These are phyloP conservation scores for Fusarium piperis DNA, from an alignment of 2,329 filamentous ascomycete species.

Conservation along the genomic window DNA sequence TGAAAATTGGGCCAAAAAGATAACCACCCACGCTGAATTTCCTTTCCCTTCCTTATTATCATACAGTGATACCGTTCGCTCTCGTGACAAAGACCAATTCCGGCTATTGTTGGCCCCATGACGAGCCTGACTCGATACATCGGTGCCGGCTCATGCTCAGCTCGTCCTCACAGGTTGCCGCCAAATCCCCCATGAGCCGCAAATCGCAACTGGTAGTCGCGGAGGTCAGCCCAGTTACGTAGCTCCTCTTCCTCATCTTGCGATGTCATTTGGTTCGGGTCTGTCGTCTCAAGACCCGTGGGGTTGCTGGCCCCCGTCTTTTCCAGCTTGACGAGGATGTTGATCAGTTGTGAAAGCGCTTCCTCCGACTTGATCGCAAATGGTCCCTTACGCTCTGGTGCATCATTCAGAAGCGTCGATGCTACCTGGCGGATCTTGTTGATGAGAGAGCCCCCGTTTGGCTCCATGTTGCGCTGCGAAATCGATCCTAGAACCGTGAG, in stretches of 20 bases:
- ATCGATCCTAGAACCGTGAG: conserved; percentile 79
- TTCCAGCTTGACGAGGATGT: conserved; percentile 79
- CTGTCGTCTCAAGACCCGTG: conserved; percentile 43
- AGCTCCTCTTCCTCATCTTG: conserved; percentile 81
- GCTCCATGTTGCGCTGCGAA: conserved; percentile 85
- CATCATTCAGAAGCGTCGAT: conserved; percentile 76
- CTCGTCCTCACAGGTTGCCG: conserved; percentile 34
- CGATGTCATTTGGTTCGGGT: conserved; percentile 53
- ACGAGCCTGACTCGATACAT: background rate
- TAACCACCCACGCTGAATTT: background rate
- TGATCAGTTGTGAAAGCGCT: conserved; percentile 76
- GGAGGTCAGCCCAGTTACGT: conserved; percentile 79
- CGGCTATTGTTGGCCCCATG: background rate
- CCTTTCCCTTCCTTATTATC: background rate
- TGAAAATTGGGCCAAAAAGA: background rate
- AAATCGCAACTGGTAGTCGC: conserved; percentile 81
- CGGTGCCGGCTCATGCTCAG: background rate
- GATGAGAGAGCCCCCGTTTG: conserved; percentile 72
- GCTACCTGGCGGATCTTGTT: conserved; percentile 88
- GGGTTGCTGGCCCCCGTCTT: conserved; percentile 59
- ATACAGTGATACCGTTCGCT: conserved; percentile 7
- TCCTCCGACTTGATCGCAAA: conserved; percentile 70
- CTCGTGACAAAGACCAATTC: background rate
- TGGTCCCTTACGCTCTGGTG: conserved; percentile 60
- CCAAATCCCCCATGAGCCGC: conserved; percentile 69